Base-by-base conservation (phyloP, 345 rosid species). In the Microthlaspi erraticum region DNA sequence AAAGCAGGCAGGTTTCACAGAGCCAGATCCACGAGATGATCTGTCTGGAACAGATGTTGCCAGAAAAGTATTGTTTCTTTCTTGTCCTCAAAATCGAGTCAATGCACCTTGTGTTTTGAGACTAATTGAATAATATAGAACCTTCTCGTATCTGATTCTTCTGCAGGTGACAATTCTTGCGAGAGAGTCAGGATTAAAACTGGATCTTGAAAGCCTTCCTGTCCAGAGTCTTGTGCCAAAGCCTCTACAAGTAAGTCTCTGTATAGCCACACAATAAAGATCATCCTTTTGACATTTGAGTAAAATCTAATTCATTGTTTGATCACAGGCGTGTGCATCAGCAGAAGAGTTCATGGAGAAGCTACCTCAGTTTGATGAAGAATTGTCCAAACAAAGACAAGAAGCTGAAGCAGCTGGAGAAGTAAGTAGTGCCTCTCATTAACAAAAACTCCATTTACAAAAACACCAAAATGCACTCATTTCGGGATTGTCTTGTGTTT, bases 1-100 rank as follows among this genome's bases (percentile, higher is more conserved):
- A 62, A 91, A 87, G 78, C 81, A 80, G 60, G 93, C 91, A 32
- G 98, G 99, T 55, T 94, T 80, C 75, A 94, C 97, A 34, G 99
- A 94, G 79, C 99, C 99, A 36, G 99, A 94, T 87, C 98, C 98
- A 32, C 89, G 99, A 77, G 99, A 94, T 53, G 99, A 94, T 83
- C 88, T 94, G 31, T 89, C 99, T 77, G 99, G 99, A 80, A 88
- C 88, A 33, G 99, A 94, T 87, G 99, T 94, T 70, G 98, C 95
- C 36, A 80, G 99, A 86, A 94, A 91, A 92, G 99, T 94, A 83
- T 0, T 29, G 12, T 39, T 34, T 42, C 62, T 34, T 43, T 42
- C 62, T 34, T 43, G 13, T 29, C 34, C 50, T 10, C 4, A 43
- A 29, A 29, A 36, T 52, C 20, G 59, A 1, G 52, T 37, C 57